Base-by-base conservation (phyloP, 2,329 filamentous ascomycete genomes). In the Fonsecaea pedrosoi region DNA sequence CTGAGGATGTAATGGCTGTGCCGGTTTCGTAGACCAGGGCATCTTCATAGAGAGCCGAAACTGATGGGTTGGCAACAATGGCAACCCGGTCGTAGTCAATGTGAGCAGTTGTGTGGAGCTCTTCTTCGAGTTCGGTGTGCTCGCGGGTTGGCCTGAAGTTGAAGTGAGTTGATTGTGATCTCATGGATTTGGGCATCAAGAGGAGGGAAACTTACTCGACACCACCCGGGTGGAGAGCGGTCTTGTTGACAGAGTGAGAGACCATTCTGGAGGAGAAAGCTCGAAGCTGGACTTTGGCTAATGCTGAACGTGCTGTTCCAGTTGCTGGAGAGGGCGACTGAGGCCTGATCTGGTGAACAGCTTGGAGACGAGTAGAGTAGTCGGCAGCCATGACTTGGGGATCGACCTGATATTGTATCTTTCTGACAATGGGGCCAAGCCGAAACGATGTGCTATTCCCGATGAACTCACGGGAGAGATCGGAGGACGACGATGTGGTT, bases 41-140 rank as follows among this genome's bases (percentile, higher is more conserved):
- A 91, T 99, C 95, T 88, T 99, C 95, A 85, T 99, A 99, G 71
- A 99, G 89, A 66, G 94, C 91, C 71, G 95, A 90, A 69, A 98
- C 95, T 65, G 94, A 95, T 71, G 94, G 94, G 83, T 99, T 98
- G 83, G 92, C 92, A 75, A 89, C 94, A 85, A 99, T 99, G 71
- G 95, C 92, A 77, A 99, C 95, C 78, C 93, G 91, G 82, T 98
- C 92, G 80, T 98, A 99, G 86, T 99, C 95, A 78, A 99, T 99
- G 86, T 99, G 94, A 74, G 95, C 95, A 78, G 90, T 93, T 82
- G 97, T 92, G 82, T 98, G 94, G 69, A 99, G 91, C 81, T 97
- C 92, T 84, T 98, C 93, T 84, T 99, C 93, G 72, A 99, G 89
- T 81, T 98, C 95, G 54, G 95, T 98, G 87, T 97, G 94, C 79